These are phyloP conservation scores for Globisporangium viniferum DNA, from an alignment of 352 stramenopile species.

Conservation along the genomic window DNA sequence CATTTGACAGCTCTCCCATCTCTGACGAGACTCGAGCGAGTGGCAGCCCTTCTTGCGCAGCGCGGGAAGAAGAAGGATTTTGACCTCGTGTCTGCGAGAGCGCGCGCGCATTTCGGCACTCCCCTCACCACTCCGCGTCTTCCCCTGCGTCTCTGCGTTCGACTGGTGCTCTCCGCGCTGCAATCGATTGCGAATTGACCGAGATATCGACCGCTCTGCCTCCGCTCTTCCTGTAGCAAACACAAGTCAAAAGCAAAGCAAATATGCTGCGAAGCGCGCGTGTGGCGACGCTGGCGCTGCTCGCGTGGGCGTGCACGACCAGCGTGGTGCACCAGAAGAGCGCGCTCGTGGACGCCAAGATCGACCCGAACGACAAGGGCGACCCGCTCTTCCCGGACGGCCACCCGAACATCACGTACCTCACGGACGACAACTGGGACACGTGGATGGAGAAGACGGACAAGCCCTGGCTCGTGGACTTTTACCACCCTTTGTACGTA, in stretches of 20 bases:
- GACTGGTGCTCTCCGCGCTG: constrained; percentile 4
- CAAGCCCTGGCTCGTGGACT: constrained; percentile 82
- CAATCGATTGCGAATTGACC: constrained; percentile 2
- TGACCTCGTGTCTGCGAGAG: not conserved
- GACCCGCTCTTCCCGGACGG: constrained; percentile 72
- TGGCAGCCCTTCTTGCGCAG: not conserved
- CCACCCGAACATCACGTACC: constrained; percentile 85
- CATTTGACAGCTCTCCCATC: constrained; percentile 1
- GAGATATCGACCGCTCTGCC: not conserved
- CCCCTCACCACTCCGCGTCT: not conserved
- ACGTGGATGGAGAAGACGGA: constrained; percentile 65
- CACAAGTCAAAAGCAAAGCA: not conserved
- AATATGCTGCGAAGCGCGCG: constrained; percentile 11
- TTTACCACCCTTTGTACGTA: constrained; percentile 85
- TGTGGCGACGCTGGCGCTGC: constrained; percentile 11
- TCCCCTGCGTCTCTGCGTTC: not conserved
- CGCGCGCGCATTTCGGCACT: not conserved
- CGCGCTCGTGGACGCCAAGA: constrained; percentile 24
- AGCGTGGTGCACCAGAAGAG: not conserved
- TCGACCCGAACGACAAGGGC: constrained; percentile 73
- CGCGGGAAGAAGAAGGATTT: not conserved
- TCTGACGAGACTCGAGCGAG: not conserved
- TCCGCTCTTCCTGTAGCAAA: not conserved
- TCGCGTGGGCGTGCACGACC: constrained; percentile 7
- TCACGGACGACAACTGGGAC: constrained; percentile 85